A percentile compares a stretch with the other conserved stretches of the same genome.
phyloP scores from a whole-genome alignment of 2,329 filamentous ascomycete species.

The Lecanosticta acicola region DNA sequence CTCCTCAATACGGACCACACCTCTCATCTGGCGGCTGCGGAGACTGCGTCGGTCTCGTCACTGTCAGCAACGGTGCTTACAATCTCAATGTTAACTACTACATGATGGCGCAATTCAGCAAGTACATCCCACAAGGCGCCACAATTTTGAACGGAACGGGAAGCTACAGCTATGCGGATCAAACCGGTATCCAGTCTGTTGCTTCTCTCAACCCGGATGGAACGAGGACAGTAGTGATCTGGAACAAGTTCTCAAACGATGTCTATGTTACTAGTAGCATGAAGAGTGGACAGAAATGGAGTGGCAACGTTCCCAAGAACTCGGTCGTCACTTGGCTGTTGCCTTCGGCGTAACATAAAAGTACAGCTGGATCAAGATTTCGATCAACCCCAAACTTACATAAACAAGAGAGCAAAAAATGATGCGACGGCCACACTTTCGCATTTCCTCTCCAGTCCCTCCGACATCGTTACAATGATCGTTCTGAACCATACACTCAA shows the following conservation, averaged over 20 bases:
- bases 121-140: constrained; percentile 15
- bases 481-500: too few relatives aligned
- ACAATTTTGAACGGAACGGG: constrained; percentile 11
- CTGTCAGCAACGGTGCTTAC: constrained; percentile 11
- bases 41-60: constrained; percentile 15
- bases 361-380: too few relatives aligned
- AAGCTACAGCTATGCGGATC: constrained; percentile 3
- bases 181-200: constrained; percentile 11
- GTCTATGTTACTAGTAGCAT: constrained; percentile 11
- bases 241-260: constrained; percentile 3
- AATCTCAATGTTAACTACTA: constrained; percentile 18
- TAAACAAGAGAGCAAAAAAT: too few relatives aligned
- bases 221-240: constrained; percentile 15
- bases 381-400: too few relatives aligned
- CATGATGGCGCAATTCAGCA: constrained; percentile 19
- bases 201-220: constrained; percentile 17
- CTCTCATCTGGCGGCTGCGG: constrained; percentile 12
- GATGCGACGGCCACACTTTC: too few relatives aligned
- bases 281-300: constrained; percentile 15
- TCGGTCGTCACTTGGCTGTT: constrained; percentile 17
- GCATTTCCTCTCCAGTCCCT: too few relatives aligned
- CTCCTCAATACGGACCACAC: constrained; percentile 14
- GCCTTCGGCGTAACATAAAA: too few relatives aligned
- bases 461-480: too few relatives aligned
- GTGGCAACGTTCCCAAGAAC: constrained; percentile 10